Conservation (phyloP, 2,329 filamentous ascomycete genomes). For the Ascocoryne sarcoides region DNA sequence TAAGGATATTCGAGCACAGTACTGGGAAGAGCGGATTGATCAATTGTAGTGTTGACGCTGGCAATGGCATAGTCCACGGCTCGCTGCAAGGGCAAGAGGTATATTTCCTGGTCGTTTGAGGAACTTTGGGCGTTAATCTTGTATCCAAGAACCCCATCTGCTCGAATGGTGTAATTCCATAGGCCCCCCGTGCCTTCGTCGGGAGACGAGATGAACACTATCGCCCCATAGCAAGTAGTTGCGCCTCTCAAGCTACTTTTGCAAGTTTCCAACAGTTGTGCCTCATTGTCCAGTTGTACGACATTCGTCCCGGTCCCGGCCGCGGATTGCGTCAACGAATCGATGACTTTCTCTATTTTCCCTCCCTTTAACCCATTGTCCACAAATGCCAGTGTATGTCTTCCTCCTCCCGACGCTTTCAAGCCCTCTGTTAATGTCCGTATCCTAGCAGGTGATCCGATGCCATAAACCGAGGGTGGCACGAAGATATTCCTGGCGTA, state of each 20-base stretch:
- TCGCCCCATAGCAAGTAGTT: slow-evolving; percentile 63
- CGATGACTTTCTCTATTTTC: slow-evolving; percentile 64
- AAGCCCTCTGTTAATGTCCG: slow-evolving; percentile 59
- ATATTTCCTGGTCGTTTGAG: slow-evolving; percentile 69
- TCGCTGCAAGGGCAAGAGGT: slow-evolving; percentile 69
- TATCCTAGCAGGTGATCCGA: slow-evolving; percentile 53
- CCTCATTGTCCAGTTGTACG: slow-evolving; percentile 43
- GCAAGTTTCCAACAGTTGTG: slow-evolving; percentile 55
- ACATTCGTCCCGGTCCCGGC: slow-evolving; percentile 46
- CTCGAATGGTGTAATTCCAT: slow-evolving; percentile 84
- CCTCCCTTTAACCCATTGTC: slow-evolving; percentile 64
- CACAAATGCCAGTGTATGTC: slow-evolving; percentile 67
- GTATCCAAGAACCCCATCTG: slow-evolving; percentile 60
- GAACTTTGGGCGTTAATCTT: slow-evolving; percentile 55
- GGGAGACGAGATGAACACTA: slow-evolving; percentile 69
- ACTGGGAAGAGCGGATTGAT: slow-evolving; percentile 33
- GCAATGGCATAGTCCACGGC: slow-evolving; percentile 70
- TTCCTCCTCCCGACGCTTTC: slow-evolving; percentile 43
- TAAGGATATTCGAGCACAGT: slow-evolving; percentile 63
- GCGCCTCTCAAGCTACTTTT: slow-evolving; percentile 56
- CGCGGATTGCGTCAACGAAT: slow-evolving; percentile 49
- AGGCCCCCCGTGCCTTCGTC: slow-evolving; percentile 53
- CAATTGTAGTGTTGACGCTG: slow-evolving; percentile 37
- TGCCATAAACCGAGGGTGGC: slow-evolving; percentile 65
- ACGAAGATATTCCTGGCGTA: slow-evolving; percentile 80